These are phyloP conservation scores for Saccharum spontaneum DNA, from an alignment of 176 grass and related monocot genomes.

Conservation along the genomic window DNA sequence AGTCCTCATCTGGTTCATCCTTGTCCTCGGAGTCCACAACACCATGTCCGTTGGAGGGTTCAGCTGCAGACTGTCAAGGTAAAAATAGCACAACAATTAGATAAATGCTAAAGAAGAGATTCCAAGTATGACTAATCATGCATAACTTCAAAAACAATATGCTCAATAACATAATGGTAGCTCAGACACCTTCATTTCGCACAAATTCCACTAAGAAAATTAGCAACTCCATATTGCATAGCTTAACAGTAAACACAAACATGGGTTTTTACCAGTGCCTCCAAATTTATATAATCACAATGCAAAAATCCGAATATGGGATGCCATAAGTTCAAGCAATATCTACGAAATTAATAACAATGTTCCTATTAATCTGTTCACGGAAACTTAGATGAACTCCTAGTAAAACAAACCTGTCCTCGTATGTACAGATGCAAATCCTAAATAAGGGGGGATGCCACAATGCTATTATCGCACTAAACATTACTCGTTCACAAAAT, in stretches of 20 bases:
- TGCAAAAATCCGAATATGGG: background rate
- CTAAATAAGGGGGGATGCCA: slow-evolving; percentile 3
- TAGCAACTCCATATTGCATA: background rate
- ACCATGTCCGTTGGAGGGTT: slow-evolving; percentile 40
- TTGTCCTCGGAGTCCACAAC: slow-evolving; percentile 9
- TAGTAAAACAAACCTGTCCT: background rate
- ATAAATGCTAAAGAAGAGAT: background rate
- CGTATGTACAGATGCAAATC: background rate
- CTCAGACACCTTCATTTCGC: background rate
- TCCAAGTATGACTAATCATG: background rate
- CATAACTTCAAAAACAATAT: background rate
- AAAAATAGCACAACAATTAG: slow-evolving; percentile 26
- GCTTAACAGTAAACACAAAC: background rate
- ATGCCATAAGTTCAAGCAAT: background rate
- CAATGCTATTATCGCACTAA: background rate
- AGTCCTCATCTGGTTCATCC: slow-evolving; percentile 32
- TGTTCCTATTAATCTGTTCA: background rate
- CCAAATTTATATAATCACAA: background rate
- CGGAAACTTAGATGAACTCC: background rate
- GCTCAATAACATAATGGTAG: background rate
- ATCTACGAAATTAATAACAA: background rate
- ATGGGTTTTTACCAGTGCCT: background rate
- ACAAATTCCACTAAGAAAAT: background rate
- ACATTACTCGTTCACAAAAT: background rate
- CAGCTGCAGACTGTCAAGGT: slow-evolving; percentile 39